Evolutionary conservation across 192 early-diverging fungal genomes (phyloP), one percentile per base, ranked within the genome.

Genomic region (Backusella circina): DNA sequence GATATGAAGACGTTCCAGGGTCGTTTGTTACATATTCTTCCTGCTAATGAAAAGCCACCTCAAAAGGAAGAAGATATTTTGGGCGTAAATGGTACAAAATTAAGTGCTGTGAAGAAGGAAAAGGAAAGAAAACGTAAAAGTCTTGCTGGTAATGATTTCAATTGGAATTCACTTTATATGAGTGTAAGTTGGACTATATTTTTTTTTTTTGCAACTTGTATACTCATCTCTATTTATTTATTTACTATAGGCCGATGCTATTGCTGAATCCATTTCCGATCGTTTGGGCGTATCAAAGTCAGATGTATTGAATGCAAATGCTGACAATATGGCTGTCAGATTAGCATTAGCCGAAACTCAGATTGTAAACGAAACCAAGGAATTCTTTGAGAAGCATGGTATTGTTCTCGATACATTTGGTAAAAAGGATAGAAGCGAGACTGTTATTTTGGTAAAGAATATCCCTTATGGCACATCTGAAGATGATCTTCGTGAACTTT

Each of bases 291-390:
- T 99, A 26, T 84, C 88, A 71, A 99, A 99, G 80, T 88, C 90
- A n/a, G 96, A 98, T 23, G 91, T 99, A 39, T 81, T 99, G 66
- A 92, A 94, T 76, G 89, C 94, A 8, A 92, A 96, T 35, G 84
- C 86, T 15, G 95, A 98, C 61, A 93, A 94, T 78, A 91, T 96
- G 83, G 95, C 97, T 13, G 97, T 98, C 4, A 88, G 96, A 28
- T 85, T 99, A 71, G 97, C 98, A 1, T 87, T 99, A 38, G 98
- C 98, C n/a, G 98, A 99, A 85, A 98, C 98, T 0, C 93, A 98
- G 75, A 91, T 99, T 67, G 90, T 98, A 74, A 89, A 88, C 76
- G 97, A 99, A 77, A 98, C 98, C 16, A 99, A 99, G 79, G 81
- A 90, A 64, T 98, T 91, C 75, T 89, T 99, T 68, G 92, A 94